A percentile compares a stretch with the other conserved stretches of the same genome.
phyloP scores from a whole-genome alignment of 2,329 filamentous ascomycete species.

The Exophiala bonariae region DNA sequence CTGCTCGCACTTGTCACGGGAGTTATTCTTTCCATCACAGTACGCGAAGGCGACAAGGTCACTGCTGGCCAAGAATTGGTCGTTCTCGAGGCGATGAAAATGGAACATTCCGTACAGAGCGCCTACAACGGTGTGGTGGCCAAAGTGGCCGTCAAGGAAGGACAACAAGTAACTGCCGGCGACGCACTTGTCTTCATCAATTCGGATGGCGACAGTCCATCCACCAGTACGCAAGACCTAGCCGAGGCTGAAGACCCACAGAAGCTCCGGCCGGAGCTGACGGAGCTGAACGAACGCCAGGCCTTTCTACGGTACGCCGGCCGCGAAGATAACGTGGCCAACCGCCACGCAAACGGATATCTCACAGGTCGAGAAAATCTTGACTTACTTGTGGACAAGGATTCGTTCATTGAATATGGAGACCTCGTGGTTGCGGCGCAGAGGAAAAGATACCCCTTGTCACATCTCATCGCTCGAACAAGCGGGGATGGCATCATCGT shows the following conservation, averaged over 20 bases:
- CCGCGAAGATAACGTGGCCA: constrained; percentile 21
- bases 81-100: constrained; percentile 22
- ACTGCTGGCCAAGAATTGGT: constrained; percentile 23
- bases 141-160: constrained; percentile 21
- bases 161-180: constrained; percentile 22
- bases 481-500: constrained; percentile 23
- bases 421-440: constrained; percentile 22
- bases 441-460: constrained; percentile 20
- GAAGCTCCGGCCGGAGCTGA: constrained; percentile 20
- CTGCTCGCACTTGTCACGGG: constrained; percentile 19
- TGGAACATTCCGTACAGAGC: constrained; percentile 24
- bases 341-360: constrained; percentile 22
- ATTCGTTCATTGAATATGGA: constrained; percentile 21
- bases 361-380: constrained; percentile 22
- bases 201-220: constrained; percentile 18
- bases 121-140: constrained; percentile 18
- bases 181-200: constrained; percentile 20
- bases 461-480: constrained; percentile 23
- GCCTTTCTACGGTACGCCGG: constrained; percentile 19
- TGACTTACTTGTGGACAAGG: constrained; percentile 21
- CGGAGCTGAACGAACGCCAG: constrained; percentile 22
- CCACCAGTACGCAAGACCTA: constrained; percentile 15
- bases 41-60: constrained; percentile 21
- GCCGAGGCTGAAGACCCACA: constrained; percentile 19
- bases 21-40: constrained; percentile 19